Conservation (phyloP, 164 flowering plant genomes). For the Magnolia kwangsiensis region DNA sequence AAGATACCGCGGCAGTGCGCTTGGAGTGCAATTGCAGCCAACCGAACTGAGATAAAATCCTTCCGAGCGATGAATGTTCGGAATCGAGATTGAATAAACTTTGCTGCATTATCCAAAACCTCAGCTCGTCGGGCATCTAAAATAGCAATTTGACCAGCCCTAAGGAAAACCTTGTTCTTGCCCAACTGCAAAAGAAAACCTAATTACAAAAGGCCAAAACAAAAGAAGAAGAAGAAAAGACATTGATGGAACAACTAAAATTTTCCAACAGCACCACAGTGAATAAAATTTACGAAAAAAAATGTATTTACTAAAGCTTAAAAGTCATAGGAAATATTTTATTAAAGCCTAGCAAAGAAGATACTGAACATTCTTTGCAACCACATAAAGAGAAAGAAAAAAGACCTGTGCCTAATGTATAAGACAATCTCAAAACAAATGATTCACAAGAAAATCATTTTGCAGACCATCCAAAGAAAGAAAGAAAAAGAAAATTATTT, state of each 20-base stretch:
- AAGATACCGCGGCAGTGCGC: constrained; percentile 71
- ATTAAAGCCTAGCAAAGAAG: not conserved
- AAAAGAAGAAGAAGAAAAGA: not conserved
- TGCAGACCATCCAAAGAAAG: not conserved
- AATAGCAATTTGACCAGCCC: constrained; percentile 93
- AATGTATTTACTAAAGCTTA: too few relatives aligned
- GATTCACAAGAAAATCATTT: constrained; percentile 1
- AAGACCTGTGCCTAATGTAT: not conserved
- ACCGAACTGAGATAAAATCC: constrained; percentile 41
- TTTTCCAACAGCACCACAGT: not conserved
- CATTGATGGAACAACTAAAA: not conserved
- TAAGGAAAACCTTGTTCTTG: constrained; percentile 77
- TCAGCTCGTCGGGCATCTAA: constrained; percentile 81
- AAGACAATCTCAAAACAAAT: constrained; percentile 1
- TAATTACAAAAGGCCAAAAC: not conserved
- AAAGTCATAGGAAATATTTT: too few relatives aligned
- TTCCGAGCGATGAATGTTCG: constrained; percentile 60
- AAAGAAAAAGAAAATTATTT: constrained; percentile 1
- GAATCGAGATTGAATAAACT: constrained; percentile 56
- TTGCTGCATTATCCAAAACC: constrained; percentile 81
- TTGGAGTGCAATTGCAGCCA: constrained; percentile 66
- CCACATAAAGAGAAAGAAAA: not conserved
- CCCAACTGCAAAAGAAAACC: constrained; percentile 53
- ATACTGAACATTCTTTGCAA: not conserved
- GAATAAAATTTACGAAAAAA: not conserved